Evolutionary conservation across 345 rosid genomes (phyloP).

Genomic region (rapeseed (Brassica napus)): DNA sequence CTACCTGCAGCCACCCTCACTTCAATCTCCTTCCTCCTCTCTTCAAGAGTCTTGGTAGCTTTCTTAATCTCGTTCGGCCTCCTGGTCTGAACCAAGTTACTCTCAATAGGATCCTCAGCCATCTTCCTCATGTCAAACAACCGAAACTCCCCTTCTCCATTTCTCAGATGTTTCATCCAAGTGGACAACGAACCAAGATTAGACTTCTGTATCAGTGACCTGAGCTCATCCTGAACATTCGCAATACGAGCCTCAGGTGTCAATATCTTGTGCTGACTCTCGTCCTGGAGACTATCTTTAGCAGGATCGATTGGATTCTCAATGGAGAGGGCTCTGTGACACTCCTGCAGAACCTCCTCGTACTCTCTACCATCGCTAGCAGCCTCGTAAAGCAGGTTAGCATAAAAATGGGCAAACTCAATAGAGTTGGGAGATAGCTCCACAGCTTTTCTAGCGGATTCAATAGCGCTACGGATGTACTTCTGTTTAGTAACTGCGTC

Average conservation of each 20-base stretch:
- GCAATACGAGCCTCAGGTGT: conserved; percentile 73
- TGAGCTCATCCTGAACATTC: conserved; percentile 74
- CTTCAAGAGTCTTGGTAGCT: conserved; percentile 88
- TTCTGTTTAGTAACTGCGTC: conserved; percentile 73
- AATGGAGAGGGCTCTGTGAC: conserved; percentile 76
- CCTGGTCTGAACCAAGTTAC: conserved; percentile 64
- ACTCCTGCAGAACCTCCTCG: conserved; percentile 82
- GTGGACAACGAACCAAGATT: conserved; percentile 69
- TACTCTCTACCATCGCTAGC: conserved; percentile 77
- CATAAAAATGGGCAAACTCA: conserved; percentile 82
- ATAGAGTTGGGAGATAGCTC: conserved; percentile 75
- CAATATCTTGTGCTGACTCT: conserved; percentile 72
- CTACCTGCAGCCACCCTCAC: conserved; percentile 85
- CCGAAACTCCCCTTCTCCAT: conserved; percentile 79
- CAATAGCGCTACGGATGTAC: conserved; percentile 67
- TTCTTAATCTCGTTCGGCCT: conserved; percentile 94
- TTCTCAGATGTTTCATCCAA: conserved; percentile 82
- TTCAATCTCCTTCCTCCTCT: conserved; percentile 91
- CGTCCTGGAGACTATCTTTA: conserved; percentile 80
- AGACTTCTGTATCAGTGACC: conserved; percentile 71
- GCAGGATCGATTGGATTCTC: conserved; percentile 86
- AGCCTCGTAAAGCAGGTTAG: conserved; percentile 78
- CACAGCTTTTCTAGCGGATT: conserved; percentile 69
- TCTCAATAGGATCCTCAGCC: conserved; percentile 91
- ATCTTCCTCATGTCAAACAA: conserved; percentile 70